These are phyloP conservation scores for Aspergillaceae sp. DNA, from an alignment of 2,329 filamentous ascomycete genomes.

Conservation along the genomic window DNA sequence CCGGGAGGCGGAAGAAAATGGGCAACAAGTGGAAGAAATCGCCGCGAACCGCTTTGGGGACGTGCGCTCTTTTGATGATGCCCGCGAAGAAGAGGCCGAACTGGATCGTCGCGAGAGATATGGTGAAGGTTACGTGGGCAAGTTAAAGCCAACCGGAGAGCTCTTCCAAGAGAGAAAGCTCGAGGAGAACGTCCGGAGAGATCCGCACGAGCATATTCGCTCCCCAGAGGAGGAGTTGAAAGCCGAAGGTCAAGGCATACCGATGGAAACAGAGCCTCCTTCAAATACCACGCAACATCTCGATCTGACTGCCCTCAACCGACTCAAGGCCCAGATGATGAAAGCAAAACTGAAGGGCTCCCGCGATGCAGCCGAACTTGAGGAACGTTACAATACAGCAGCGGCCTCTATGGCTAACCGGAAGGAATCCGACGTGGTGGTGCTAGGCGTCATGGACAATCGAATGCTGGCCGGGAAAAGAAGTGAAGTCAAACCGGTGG, in stretches of 20 bases:
- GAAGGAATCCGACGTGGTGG: slow-evolving; percentile 60
- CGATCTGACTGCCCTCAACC: slow-evolving; percentile 75
- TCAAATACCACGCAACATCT: slow-evolving; percentile 45
- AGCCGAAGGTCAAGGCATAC: slow-evolving; percentile 45
- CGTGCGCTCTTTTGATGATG: slow-evolving; percentile 80
- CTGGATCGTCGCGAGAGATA: slow-evolving; percentile 74
- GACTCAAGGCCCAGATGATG: slow-evolving; percentile 88
- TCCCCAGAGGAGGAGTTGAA: slow-evolving; percentile 29
- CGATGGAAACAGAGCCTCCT: slow-evolving; percentile 49
- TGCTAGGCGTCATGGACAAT: slow-evolving; percentile 81
- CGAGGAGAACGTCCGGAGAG: slow-evolving; percentile 44
- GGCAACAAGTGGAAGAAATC: slow-evolving; percentile 67
- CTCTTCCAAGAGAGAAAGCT: slow-evolving; percentile 69
- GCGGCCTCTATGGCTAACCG: slow-evolving; percentile 52
- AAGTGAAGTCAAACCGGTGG: slow-evolving; percentile 67
- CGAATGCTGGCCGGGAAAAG: slow-evolving; percentile 71
- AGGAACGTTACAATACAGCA: slow-evolving; percentile 74
- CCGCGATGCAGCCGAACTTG: slow-evolving; percentile 65
- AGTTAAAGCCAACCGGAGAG: slow-evolving; percentile 80
- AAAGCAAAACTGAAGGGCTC: slow-evolving; percentile 81
- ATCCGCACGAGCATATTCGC: slow-evolving; percentile 18
- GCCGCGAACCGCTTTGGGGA: slow-evolving; percentile 74
- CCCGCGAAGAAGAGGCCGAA: slow-evolving; percentile 86
- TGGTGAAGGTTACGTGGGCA: slow-evolving; percentile 73
- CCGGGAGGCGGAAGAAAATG: slow-evolving; percentile 63